Evolutionary conservation across 495 filamentous ascomycete genomes (phyloP), one percentile per base, ranked within the genome.

Genomic region (Neurospora sp.): DNA sequence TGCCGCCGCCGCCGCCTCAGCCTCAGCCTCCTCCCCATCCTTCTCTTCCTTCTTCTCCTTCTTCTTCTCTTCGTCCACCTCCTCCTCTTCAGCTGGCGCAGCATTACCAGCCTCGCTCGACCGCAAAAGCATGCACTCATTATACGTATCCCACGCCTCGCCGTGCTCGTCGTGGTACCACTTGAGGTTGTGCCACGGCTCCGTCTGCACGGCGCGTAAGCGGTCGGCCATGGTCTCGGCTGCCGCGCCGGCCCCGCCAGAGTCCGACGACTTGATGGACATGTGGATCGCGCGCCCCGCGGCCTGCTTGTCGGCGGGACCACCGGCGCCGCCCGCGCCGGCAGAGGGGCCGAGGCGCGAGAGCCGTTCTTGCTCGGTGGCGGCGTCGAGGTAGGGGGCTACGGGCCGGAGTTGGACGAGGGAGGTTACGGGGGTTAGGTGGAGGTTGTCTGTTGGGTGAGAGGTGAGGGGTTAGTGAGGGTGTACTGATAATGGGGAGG

Each of bases 321-420:
- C 31, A 3, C 31, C 31, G 31, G 31, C 31, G 31, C 31, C 31
- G 2, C 54, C 77, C 14, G 70, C 49, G 9, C 60, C 78, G 69
- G 70, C 75, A 16, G 42, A 46, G 42, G 78, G 72, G 70, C 73
- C 70, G 16, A 78, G 77, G 6, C 81, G 83, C 23, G 76, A 74
- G 14, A 81, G 83, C 10, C 82, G 84, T 35, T 86, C 84, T 74
- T 82, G 82, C 60, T 86, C 83, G 39, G 83, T 69, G 23, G 75
- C 75, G 4, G 85, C 85, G 77, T 87, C 85, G 78, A 87, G 72
- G 81, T 87, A 82, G 82, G 85, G 84, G 4, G 80, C 77, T 62
- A 84, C 80, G 10, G 85, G 84, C 37, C 84, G 84, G 18, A 87
- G 83, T 71, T 83, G 79, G 75, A 87, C 80, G 39, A 85, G 71